phyloP scores from a whole-genome alignment of 306 rosid genomes.

The Quillaja saponaria region DNA sequence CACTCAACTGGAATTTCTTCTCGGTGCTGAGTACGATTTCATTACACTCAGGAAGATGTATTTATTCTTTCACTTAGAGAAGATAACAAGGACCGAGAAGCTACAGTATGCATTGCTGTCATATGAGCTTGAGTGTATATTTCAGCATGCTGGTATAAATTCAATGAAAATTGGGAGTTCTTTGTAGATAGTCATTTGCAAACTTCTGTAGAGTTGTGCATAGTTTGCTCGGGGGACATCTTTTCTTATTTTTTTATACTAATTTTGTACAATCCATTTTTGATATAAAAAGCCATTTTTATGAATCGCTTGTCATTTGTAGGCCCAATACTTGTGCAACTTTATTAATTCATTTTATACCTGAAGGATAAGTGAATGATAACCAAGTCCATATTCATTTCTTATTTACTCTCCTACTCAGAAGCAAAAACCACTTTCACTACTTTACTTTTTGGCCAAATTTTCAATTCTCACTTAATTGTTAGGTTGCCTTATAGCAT shows the following conservation, averaged over 20 bases:
- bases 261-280: constrained; percentile 34
- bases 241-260: constrained; percentile 26
- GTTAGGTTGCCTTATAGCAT: too few relatives aligned
- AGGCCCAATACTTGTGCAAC: too few relatives aligned
- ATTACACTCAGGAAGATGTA: constrained; percentile 18
- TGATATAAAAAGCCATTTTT: constrained; percentile 27
- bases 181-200: constrained; percentile 47
- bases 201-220: constrained; percentile 37
- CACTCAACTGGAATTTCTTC: constrained; percentile 18
- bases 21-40: constrained; percentile 1
- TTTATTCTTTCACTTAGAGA: constrained; percentile 31
- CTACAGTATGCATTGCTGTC: constrained; percentile 24
- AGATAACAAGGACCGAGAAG: constrained; percentile 27
- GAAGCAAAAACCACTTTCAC: too few relatives aligned
- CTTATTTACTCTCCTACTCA: too few relatives aligned
- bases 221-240: constrained; percentile 3
- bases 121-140: constrained; percentile 13
- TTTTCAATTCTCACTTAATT: too few relatives aligned
- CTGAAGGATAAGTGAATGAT: too few relatives aligned
- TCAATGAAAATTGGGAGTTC: constrained; percentile 29
- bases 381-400: too few relatives aligned
- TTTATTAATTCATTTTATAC: too few relatives aligned
- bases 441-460: too few relatives aligned
- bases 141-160: constrained; percentile 23
- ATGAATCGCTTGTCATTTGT: too few relatives aligned